These are phyloP conservation scores for Penicillium soppii DNA, from an alignment of 495 filamentous ascomycete genomes.

Conservation along the genomic window DNA sequence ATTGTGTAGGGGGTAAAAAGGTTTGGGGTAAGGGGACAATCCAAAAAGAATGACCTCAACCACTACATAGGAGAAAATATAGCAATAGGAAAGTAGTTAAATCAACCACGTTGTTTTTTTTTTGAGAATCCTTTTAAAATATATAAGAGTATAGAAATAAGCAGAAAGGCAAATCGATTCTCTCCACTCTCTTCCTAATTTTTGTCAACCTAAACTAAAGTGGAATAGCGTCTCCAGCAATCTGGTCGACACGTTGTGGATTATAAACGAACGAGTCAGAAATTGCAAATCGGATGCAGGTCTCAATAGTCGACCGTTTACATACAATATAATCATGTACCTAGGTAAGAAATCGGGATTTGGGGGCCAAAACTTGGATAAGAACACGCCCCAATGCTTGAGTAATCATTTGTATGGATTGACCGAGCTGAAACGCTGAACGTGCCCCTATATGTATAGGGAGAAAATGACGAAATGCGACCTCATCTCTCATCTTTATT, in stretches of 20 bases:
- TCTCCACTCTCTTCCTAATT: background rate
- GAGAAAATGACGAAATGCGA: background rate
- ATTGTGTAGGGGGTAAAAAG: no score
- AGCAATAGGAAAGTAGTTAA: no score
- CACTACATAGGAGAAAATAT: no score
- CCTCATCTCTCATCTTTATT: background rate
- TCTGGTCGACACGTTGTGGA: background rate
- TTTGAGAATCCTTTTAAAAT: no score
- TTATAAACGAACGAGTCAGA: background rate
- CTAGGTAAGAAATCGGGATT: background rate
- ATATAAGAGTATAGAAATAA: background rate
- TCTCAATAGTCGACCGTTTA: background rate
- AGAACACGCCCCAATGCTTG: no score
- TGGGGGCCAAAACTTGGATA: background rate
- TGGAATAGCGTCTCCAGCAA: background rate
- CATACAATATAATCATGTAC: background rate
- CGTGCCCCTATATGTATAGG: no score
- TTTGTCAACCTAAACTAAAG: constrained; percentile 1
- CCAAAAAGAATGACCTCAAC: no score
- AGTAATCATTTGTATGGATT: no score
- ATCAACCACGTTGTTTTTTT: no score
- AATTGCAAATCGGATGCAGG: background rate
- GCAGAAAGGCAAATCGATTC: background rate
- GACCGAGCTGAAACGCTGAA: no score
- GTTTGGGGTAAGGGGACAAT: background rate